A percentile compares a stretch with the other conserved stretches of the same genome.
Conservation (phyloP, 2,329 filamentous ascomycete species). For the Aureobasidium sp. region DNA sequence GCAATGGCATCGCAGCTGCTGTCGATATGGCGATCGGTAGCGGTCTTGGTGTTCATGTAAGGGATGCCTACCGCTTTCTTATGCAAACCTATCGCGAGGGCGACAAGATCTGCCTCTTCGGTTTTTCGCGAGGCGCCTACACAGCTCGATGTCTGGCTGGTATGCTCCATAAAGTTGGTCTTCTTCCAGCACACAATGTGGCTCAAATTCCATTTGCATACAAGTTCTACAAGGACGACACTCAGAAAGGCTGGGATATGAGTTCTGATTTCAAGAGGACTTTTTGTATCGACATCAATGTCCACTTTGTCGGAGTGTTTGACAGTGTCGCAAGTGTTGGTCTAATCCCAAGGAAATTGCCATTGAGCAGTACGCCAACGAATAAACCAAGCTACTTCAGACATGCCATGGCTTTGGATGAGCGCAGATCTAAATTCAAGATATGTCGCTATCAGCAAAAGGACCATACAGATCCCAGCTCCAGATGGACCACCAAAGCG, state of each 20-base stretch:
- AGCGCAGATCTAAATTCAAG: slow-evolving; percentile 51
- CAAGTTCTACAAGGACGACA: slow-evolving; percentile 49
- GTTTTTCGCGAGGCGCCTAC: slow-evolving; percentile 57
- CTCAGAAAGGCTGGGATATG: slow-evolving; percentile 43
- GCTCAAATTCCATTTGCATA: slow-evolving; percentile 49
- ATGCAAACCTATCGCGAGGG: slow-evolving; percentile 55
- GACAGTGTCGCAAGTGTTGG: slow-evolving; percentile 49
- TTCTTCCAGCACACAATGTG: slow-evolving; percentile 37
- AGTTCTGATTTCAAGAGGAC: slow-evolving; percentile 49
- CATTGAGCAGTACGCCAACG: slow-evolving; percentile 42
- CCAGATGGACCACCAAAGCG: slow-evolving; percentile 26
- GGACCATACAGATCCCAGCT: slow-evolving; percentile 26
- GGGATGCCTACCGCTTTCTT: slow-evolving; percentile 49
- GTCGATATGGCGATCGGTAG: slow-evolving; percentile 51
- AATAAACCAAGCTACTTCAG: slow-evolving; percentile 43
- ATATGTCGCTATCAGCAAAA: slow-evolving; percentile 41
- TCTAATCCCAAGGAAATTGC: slow-evolving; percentile 43
- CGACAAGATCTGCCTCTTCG: slow-evolving; percentile 55
- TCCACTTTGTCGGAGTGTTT: slow-evolving; percentile 51
- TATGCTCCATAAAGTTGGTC: slow-evolving; percentile 50
- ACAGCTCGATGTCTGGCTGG: slow-evolving; percentile 55
- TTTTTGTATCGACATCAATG: slow-evolving; percentile 47
- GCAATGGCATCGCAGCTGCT: slow-evolving; percentile 42
- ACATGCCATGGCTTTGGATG: slow-evolving; percentile 51
- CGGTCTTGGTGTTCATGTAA: slow-evolving; percentile 47